Percentiles rank a stretch among this genome's conserved stretches.
These are phyloP conservation scores for Periconia digitata DNA, from an alignment of 2,329 filamentous ascomycete species.

Conservation along the genomic window DNA sequence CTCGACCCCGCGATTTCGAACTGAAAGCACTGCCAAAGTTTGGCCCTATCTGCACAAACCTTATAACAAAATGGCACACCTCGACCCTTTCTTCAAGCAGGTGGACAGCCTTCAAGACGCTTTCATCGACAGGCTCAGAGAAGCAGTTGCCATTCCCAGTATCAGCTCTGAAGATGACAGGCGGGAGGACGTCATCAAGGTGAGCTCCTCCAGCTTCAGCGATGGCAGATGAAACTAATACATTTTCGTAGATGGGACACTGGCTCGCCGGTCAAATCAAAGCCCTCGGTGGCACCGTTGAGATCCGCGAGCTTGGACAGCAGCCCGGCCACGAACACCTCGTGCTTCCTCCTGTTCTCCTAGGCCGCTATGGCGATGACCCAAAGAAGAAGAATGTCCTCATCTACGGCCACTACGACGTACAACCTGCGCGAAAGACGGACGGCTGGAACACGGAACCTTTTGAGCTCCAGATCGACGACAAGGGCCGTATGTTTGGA, in stretches of 20 bases:
- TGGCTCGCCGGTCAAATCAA: conserved; percentile 84
- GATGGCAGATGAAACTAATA: conserved; percentile 1
- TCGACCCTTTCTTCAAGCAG: conserved; percentile 91
- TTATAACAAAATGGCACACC: conserved; percentile 73
- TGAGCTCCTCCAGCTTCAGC: conserved; percentile 30
- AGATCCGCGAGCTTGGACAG: conserved; percentile 84
- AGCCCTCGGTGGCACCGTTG: conserved; percentile 79
- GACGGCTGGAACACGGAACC: conserved; percentile 97
- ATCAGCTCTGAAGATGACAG: conserved; percentile 89
- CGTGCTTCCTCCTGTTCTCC: conserved; percentile 87
- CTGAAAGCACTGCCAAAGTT: conserved; percentile 7
- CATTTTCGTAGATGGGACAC: conserved; percentile 72
- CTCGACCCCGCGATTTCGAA: background rate
- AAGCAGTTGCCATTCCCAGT: conserved; percentile 95
- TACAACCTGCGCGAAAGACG: conserved; percentile 88
- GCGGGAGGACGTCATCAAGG: conserved; percentile 85
- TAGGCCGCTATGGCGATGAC: conserved; percentile 90
- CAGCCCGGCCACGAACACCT: conserved; percentile 90
- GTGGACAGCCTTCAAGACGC: conserved; percentile 76
- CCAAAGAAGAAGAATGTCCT: conserved; percentile 92
- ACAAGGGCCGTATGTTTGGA: conserved; percentile 93
- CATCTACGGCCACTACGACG: conserved; percentile 98
- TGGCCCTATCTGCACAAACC: conserved; percentile 54
- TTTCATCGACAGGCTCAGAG: conserved; percentile 87
- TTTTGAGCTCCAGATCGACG: conserved; percentile 83